Evolutionary conservation across 768 basidiomycete species (phyloP).

Genomic region (Agaricus bisporus): DNA sequence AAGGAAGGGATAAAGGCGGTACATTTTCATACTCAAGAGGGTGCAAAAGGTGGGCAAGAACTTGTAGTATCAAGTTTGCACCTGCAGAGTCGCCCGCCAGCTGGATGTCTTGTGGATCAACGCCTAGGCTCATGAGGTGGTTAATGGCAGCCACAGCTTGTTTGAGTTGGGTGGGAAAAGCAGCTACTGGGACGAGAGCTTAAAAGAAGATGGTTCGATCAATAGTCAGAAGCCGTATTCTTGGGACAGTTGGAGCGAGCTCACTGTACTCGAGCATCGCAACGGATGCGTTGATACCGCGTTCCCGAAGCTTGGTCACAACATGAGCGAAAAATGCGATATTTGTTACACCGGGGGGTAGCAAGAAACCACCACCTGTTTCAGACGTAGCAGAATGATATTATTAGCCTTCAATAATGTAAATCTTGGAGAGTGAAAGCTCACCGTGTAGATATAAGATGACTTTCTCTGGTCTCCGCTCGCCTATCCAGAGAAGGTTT

Average conservation of each 20-base stretch:
- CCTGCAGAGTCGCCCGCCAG: slow-evolving; percentile 31
- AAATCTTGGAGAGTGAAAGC: too few relatives aligned
- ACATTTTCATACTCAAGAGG: slow-evolving; percentile 17
- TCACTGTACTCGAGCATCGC: slow-evolving; percentile 16
- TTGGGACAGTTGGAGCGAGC: not conserved
- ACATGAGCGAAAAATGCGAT: slow-evolving; percentile 9
- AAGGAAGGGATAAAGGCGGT: slow-evolving; percentile 15
- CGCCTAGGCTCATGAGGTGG: slow-evolving; percentile 23
- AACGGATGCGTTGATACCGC: slow-evolving; percentile 11
- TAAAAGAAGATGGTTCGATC: not conserved
- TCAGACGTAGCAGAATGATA: too few relatives aligned
- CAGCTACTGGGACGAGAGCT: slow-evolving; percentile 22
- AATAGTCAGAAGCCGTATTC: not conserved
- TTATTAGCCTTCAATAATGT: too few relatives aligned
- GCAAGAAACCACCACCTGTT: not conserved
- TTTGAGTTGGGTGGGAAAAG: slow-evolving; percentile 25
- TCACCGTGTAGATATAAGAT: slow-evolving; percentile 12
- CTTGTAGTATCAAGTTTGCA: slow-evolving; percentile 22
- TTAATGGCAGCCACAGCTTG: slow-evolving; percentile 22
- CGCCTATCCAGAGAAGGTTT: slow-evolving; percentile 14
- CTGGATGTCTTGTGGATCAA: slow-evolving; percentile 25
- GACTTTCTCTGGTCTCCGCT: slow-evolving; percentile 14
- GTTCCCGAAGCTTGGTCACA: slow-evolving; percentile 8
- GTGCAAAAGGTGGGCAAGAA: slow-evolving; percentile 27
- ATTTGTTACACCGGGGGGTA: slow-evolving; percentile 9